Conservation (phyloP, 768 basidiomycete genomes). For the Trametes gibbosa region DNA sequence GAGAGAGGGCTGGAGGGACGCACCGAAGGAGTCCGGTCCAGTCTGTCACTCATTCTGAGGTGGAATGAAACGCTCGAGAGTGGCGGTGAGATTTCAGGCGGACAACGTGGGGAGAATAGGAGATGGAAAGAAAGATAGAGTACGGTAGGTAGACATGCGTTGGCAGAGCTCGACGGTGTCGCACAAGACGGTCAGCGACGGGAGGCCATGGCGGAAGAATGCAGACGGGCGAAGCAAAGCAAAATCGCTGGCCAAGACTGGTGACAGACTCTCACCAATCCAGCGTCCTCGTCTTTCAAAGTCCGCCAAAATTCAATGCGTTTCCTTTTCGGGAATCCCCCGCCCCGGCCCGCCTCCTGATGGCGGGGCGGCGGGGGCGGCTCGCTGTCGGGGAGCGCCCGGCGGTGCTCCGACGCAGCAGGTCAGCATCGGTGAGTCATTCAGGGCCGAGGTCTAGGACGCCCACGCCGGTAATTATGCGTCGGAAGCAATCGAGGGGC, state of each 20-base stretch:
- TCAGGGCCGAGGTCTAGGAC: not conserved
- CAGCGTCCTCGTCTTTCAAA: constrained; percentile 12
- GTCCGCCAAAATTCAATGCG: constrained; percentile 21
- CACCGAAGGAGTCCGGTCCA: constrained; percentile 11
- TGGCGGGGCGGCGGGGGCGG: not conserved
- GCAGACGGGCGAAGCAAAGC: no score
- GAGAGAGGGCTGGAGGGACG: not conserved
- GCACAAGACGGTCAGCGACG: constrained; percentile 16
- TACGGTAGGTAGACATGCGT: constrained; percentile 8
- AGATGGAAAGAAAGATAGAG: not conserved
- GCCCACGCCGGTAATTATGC: not conserved
- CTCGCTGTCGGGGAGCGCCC: not conserved
- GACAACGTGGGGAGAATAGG: not conserved
- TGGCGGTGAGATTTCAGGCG: not conserved
- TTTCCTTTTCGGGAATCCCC: constrained; percentile 9
- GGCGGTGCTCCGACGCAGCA: not conserved
- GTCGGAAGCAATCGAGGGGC: not conserved
- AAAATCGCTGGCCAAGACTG: constrained; percentile 7
- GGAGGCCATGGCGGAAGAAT: constrained; percentile 19
- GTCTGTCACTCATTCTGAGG: constrained; percentile 7
- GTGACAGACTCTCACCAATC: constrained; percentile 1
- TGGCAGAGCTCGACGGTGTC: not conserved
- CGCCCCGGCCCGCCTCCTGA: not conserved
- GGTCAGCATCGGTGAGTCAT: not conserved
- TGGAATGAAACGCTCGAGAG: constrained; percentile 4